A percentile compares a stretch with the other conserved stretches of the same genome.
Conservation (phyloP, 768 basidiomycete species). For the Dioszegia hungarica region DNA sequence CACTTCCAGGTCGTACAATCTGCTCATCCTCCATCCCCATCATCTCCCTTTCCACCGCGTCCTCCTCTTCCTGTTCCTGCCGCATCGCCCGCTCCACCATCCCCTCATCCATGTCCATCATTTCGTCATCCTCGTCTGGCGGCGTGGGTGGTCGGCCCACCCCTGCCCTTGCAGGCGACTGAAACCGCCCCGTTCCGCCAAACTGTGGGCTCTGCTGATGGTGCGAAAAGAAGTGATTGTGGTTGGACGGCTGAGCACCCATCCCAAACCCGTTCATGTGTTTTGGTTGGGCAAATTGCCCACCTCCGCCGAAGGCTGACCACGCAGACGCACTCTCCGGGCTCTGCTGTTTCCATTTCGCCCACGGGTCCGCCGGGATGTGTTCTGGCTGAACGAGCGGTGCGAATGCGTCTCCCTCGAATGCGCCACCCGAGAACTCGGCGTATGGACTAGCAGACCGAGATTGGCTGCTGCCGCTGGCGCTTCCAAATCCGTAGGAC, state of each 20-base stretch:
- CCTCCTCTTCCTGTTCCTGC: neutral
- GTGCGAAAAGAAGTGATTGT: no score
- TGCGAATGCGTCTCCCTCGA: slow-evolving; percentile 5
- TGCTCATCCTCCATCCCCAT: neutral
- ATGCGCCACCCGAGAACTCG: slow-evolving; percentile 4
- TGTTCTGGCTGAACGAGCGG: slow-evolving; percentile 1
- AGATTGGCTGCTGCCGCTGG: neutral
- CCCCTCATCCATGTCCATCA: neutral
- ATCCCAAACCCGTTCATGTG: neutral
- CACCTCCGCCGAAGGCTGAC: neutral
- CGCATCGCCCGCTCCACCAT: neutral
- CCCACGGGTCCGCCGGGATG: slow-evolving; percentile 2
- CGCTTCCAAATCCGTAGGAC: neutral
- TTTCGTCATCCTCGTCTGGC: slow-evolving; percentile 5
- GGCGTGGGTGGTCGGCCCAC: neutral
- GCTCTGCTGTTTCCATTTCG: slow-evolving; percentile 4
- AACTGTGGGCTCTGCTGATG: neutral
- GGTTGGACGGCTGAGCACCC: neutral
- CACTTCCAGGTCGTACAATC: neutral
- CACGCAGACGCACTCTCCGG: neutral
- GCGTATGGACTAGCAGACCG: neutral
- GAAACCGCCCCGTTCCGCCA: neutral
- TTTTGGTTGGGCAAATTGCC: neutral
- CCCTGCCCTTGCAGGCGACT: neutral
- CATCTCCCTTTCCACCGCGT: slow-evolving; percentile 6